Conservation (phyloP, 2,329 filamentous ascomycete species). For the Sarocladiaceae sp. region DNA sequence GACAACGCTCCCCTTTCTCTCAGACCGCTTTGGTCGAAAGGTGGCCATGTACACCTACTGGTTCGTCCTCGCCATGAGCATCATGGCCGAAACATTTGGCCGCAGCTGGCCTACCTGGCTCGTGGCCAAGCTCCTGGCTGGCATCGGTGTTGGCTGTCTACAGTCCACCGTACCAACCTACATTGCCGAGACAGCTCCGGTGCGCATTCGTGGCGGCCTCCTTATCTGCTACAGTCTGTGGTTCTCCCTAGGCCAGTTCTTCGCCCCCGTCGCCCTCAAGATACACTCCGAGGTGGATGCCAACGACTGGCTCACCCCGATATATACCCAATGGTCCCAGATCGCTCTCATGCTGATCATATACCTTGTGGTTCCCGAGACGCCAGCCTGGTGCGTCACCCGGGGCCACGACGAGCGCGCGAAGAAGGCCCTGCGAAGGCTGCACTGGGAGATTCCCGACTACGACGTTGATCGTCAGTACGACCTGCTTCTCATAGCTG, state of each 20-base stretch:
- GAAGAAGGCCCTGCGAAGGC: constrained; percentile 19
- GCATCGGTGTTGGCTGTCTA: constrained; percentile 35
- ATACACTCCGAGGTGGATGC: constrained; percentile 24
- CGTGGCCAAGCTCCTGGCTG: constrained; percentile 25
- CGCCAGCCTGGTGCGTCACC: constrained; percentile 30
- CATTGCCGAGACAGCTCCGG: constrained; percentile 33
- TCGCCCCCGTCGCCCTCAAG: constrained; percentile 34
- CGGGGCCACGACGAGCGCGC: constrained; percentile 25
- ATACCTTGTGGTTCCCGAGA: constrained; percentile 29
- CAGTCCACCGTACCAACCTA: constrained; percentile 35
- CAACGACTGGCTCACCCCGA: constrained; percentile 28
- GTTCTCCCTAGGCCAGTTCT: constrained; percentile 30
- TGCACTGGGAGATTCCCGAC: constrained; percentile 22
- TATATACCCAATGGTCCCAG: constrained; percentile 38
- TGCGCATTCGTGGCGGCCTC: constrained; percentile 30
- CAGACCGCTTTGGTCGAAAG: constrained; percentile 21
- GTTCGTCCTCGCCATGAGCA: constrained; percentile 25
- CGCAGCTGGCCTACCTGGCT: constrained; percentile 34
- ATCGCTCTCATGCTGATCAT: constrained; percentile 29
- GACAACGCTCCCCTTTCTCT: constrained; percentile 18
- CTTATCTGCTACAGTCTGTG: constrained; percentile 36
- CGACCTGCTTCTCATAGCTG: constrained; percentile 11
- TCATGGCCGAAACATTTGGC: constrained; percentile 30
- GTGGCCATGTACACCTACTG: constrained; percentile 24
- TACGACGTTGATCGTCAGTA: constrained; percentile 26